Base-by-base conservation (phyloP, 2,329 filamentous ascomycete species). In the Fusarium burgessii region DNA sequence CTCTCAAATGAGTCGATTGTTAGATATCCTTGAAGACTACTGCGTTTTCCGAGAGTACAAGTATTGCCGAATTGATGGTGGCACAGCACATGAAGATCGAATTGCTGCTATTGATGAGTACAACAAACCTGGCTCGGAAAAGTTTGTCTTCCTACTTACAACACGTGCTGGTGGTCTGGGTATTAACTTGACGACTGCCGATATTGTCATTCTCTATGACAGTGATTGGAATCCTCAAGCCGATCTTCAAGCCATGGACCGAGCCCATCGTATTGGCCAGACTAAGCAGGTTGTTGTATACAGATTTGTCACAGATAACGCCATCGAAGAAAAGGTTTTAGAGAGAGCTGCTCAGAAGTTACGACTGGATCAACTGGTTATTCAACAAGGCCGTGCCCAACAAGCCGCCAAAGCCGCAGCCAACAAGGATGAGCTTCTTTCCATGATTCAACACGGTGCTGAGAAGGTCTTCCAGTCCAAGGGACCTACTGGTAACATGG, bases 141-240 rank as follows among this genome's bases (percentile, higher is more conserved):
- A 97, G 81, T 99, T 98, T 75, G 88, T 99, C 63, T 99, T 99
- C 82, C 85, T 99, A 68, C 87, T 99, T 47, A 99, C 96, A 0
- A 99, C 96, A 41, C 91, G 96, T 82, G 96, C 96, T 62, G 96
- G 96, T 85, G 96, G 96, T 76, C 84, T 99, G 58, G 96, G 96
- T 77, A 99, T 99, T 85, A 99, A 99, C 79, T 84, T 99, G 78
- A 99, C 96, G 1, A 92, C 89, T 66, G 96, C 96, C 60, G 96
- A 99, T 76, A 97, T 98, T 77, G 96, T 99, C 63, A 89, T 99
- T 33, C 89, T 99, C 10, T 99, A 96, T 78, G 96, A 99, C 80
- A 98, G 95, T 76, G 96, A 99, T 79, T 99, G 96, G 96, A 98
- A 98, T 77, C 96, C 96, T 13, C 96, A 99, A 82, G 96, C 96